Base-by-base conservation (phyloP, 2,329 filamentous ascomycete species). In the Amesomyces nigricolor region DNA sequence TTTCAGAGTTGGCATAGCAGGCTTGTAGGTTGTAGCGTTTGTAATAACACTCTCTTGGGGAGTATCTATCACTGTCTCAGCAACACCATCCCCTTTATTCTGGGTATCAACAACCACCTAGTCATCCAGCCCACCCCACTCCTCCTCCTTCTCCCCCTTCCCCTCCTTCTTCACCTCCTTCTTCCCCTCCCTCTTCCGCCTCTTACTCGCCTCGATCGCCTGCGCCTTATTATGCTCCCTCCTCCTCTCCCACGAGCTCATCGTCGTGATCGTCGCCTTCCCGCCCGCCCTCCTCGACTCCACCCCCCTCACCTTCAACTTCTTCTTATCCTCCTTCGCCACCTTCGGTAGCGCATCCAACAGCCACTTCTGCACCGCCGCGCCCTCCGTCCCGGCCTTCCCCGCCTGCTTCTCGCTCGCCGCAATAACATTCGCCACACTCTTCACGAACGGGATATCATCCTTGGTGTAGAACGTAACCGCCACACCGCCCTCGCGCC, bases 391-490 rank as follows among this genome's bases (percentile, higher is more conserved):
- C 2, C 76, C 75, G 64, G 74, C 47, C 39, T 58, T 78, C 29
- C 78, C 79, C 2, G 79, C 79, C 65, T 91, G 80, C 70, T 84
- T 88, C 71, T 96, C 89, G 62, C 87, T 91, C 19, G 83, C 82
- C 0, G 88, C 82, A 61, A 99, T 96, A 35, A 97, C 89, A 66
- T 96, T 96, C 35, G 91, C 94, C 29, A 99, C 88, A 60, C 85
- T 89, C 74, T 92, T 95, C 55, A 99, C 83, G 55, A 80, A 90
- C 0, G 89, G 87, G 4, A 97, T 87, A 66, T 99, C 94, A 58
- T 96, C 94, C 69, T 94, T 90, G 0, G 92, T 97, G 71, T 96
- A 99, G 57, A 96, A 87, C 0, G 94, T 99, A 1, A 99, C 87
- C 0, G 91, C 91, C 3, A 96, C 82, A 47, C 94, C 94, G 17